Evolutionary conservation across 108 stramenopile genomes (phyloP).

Genomic region (Pseudonitzschia delicatissima): DNA sequence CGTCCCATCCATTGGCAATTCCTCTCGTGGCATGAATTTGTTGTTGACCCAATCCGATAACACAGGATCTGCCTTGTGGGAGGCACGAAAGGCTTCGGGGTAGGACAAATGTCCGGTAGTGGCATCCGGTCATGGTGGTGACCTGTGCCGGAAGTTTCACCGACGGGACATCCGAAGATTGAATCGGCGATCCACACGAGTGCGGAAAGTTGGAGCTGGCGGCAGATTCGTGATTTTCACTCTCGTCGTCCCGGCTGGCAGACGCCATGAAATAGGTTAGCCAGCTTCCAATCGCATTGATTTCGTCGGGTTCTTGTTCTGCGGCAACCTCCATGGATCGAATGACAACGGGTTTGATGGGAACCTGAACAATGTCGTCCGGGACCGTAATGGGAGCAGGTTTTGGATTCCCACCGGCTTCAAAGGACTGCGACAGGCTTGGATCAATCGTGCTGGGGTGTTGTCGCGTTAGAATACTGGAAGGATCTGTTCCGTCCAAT

Average conservation of each 20-base stretch:
- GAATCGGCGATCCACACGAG: slow-evolving; percentile 8
- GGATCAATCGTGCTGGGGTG: too few species aligned
- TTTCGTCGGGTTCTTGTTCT: slow-evolving; percentile 18
- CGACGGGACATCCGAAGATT: slow-evolving; percentile 1
- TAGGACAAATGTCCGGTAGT: too few species aligned
- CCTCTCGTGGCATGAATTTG: slow-evolving; percentile 17
- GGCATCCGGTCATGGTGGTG: not conserved
- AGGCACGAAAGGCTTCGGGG: slow-evolving; percentile 9
- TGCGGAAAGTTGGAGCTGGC: not conserved
- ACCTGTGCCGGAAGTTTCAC: not conserved
- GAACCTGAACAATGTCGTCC: not conserved
- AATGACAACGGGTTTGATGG: slow-evolving; percentile 24
- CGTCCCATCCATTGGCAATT: slow-evolving; percentile 22
- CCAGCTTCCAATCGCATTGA: slow-evolving; percentile 19
- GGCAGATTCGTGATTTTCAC: not conserved
- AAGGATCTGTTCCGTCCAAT: slow-evolving; percentile 31
- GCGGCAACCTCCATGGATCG: slow-evolving; percentile 12
- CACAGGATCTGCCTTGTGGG: slow-evolving; percentile 13
- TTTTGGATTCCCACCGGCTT: too few species aligned
- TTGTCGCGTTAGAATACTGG: not conserved
- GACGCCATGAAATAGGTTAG: slow-evolving; percentile 24
- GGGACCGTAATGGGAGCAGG: too few species aligned
- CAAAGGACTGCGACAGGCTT: too few species aligned
- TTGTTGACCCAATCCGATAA: slow-evolving; percentile 44
- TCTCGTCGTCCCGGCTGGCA: not conserved